phyloP scores from a whole-genome alignment of 176 grass and related monocot species.

The Bothriochloa decipiens region DNA sequence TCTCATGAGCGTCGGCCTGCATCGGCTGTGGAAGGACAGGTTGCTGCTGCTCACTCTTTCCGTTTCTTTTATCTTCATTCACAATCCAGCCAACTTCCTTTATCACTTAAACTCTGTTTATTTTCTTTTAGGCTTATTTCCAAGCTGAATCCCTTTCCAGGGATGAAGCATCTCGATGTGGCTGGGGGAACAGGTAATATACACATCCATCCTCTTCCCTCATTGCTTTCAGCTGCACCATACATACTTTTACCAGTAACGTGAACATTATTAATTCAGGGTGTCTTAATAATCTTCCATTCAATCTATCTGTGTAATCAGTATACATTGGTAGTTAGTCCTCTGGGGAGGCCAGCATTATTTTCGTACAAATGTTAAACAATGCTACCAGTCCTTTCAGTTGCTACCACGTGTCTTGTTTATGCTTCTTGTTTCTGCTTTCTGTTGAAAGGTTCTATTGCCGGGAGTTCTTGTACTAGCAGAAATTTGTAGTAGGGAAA shows the following conservation, averaged over 20 bases:
- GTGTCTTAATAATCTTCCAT: background rate
- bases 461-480: slow-evolving; percentile 7
- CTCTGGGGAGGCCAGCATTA: background rate
- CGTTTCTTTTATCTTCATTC: background rate
- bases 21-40: slow-evolving; percentile 95
- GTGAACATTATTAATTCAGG: background rate
- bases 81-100: background rate
- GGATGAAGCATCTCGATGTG: slow-evolving; percentile 98
- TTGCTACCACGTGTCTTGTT: background rate
- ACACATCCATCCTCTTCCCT: background rate
- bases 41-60: slow-evolving; percentile 21
- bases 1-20: slow-evolving; percentile 85
- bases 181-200: slow-evolving; percentile 87
- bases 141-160: slow-evolving; percentile 80
- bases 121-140: slow-evolving; percentile 62
- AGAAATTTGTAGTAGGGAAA: background rate
- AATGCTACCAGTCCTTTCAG: background rate
- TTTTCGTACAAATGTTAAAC: background rate
- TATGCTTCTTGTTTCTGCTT: background rate
- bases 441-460: background rate
- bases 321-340: background rate
- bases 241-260: background rate
- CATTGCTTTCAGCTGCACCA: background rate
- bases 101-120: background rate
- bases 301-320: background rate